Conservation (phyloP, 495 filamentous ascomycete genomes). For the Aspergillus wentii region DNA sequence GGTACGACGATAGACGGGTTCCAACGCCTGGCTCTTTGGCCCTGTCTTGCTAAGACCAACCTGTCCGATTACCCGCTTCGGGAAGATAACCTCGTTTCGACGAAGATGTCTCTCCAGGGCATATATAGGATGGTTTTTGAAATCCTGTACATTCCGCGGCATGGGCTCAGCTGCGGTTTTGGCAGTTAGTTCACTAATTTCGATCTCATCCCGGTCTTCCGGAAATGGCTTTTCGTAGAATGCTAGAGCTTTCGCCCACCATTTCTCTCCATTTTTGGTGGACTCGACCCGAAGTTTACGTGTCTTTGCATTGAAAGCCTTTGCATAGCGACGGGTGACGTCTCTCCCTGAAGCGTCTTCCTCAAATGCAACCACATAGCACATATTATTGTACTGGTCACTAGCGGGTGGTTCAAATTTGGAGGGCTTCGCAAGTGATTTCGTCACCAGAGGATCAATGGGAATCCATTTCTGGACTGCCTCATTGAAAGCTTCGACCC, state of each 20-base stretch:
- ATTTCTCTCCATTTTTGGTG: conserved; percentile 59
- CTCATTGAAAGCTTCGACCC: conserved; percentile 86
- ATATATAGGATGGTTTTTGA: conserved; percentile 89
- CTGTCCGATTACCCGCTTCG: conserved; percentile 68
- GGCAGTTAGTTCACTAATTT: conserved; percentile 67
- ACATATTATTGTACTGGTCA: conserved; percentile 67
- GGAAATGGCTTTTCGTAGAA: conserved; percentile 52
- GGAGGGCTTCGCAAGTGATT: conserved; percentile 65
- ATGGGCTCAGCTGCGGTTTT: conserved; percentile 76
- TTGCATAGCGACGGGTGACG: conserved; percentile 74
- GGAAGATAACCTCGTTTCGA: conserved; percentile 72
- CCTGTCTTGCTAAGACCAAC: conserved; percentile 64
- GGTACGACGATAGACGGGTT: conserved; percentile 69
- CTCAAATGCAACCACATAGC: conserved; percentile 84
- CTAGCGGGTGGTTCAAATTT: conserved; percentile 77
- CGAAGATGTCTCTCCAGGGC: conserved; percentile 86
- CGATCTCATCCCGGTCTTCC: conserved; percentile 72
- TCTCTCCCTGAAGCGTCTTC: conserved; percentile 69
- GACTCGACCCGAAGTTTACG: conserved; percentile 68
- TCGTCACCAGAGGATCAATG: conserved; percentile 79
- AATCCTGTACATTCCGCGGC: conserved; percentile 84
- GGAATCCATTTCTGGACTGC: conserved; percentile 86
- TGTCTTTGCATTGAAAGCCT: conserved; percentile 85
- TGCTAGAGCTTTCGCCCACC: conserved; percentile 63
- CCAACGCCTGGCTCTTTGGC: conserved; percentile 46